Evolutionary conservation across 2,329 filamentous ascomycete genomes (phyloP), one percentile per base, ranked within the genome.

Genomic region (Aspergillus texensis): DNA sequence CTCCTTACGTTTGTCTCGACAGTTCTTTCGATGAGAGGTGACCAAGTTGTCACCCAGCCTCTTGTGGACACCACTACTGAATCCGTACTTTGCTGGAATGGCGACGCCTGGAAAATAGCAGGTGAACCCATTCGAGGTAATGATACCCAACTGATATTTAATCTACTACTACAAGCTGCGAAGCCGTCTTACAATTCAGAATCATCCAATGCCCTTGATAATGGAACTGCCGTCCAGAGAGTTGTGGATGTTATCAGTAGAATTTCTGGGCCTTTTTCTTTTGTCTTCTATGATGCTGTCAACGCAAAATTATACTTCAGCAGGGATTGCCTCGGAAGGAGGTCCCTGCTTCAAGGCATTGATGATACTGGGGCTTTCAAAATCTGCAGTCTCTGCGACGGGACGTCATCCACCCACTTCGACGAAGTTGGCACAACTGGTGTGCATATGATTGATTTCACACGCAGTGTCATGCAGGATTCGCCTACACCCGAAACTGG

Each of bases 31-130:
- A 82, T 99, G n/a, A 88, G 95, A 70, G 94, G 94, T 30, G 85
- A 88, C 57, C 82, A 86, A 65, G 74, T 95, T 57, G 87, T 89
- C 8, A 75, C 80, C 39, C 95, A 98, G 76, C 95, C 95, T 2
- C 85, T 96, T 4, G 77, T 85, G 48, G 86, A 90, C 67, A 43
- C 74, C 3, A 66, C 70, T 0, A 84, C 84, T 0, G 83, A 84
- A 4, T 92, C 90, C 1, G 82, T 92, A 0, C 83, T 99, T 2
- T 97, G 94, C 83, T 99, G 95, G 95, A 99, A 99, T 74, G 95
- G 95, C 50, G 95, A 99, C 76, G 94, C 93, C 1, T 99, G 95
- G 95, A 89, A 86, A 62, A 84, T 96, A 57, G 79, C 78, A 10
- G 84, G 83, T 39, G 70, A 84, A 11, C 71, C 76, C 1, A 82